Conservation (phyloP, 1,284 basidiomycete species). For the Irpex lacteus region DNA sequence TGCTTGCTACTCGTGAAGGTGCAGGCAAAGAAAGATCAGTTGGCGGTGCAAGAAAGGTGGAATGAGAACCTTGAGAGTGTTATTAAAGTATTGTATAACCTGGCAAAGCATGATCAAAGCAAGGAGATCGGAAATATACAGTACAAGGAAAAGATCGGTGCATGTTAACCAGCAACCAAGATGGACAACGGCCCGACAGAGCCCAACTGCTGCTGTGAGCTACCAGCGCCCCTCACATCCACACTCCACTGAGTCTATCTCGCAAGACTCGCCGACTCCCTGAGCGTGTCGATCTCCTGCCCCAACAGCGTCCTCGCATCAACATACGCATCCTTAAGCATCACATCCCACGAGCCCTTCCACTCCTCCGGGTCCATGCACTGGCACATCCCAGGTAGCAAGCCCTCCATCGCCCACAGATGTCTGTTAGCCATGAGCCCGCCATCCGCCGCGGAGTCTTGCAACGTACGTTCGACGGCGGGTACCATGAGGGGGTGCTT, state of each 20-base stretch:
- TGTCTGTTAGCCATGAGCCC: conserved; percentile 41
- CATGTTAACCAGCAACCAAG: neutral
- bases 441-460: conserved; percentile 26
- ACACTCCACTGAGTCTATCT: neutral
- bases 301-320: conserved; percentile 32
- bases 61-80: too few relatives aligned
- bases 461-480: conserved; percentile 37
- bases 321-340: conserved; percentile 57
- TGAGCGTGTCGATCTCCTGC: conserved; percentile 1
- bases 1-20: too few relatives aligned
- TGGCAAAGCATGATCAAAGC: neutral
- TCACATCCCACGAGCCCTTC: conserved; percentile 44
- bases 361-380: conserved; percentile 59
- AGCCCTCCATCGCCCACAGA: conserved; percentile 65
- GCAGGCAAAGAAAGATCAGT: too few relatives aligned
- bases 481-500: conserved; percentile 53
- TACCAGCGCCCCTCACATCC: neutral
- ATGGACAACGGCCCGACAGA: neutral
- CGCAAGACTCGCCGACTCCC: neutral
- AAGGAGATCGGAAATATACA: neutral
- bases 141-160: neutral
- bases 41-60: too few relatives aligned
- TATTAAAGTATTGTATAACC: neutral
- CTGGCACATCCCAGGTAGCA: conserved; percentile 60
- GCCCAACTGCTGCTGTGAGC: neutral